Conservation (phyloP, 2,329 filamentous ascomycete genomes). For the Fusarium compactum region DNA sequence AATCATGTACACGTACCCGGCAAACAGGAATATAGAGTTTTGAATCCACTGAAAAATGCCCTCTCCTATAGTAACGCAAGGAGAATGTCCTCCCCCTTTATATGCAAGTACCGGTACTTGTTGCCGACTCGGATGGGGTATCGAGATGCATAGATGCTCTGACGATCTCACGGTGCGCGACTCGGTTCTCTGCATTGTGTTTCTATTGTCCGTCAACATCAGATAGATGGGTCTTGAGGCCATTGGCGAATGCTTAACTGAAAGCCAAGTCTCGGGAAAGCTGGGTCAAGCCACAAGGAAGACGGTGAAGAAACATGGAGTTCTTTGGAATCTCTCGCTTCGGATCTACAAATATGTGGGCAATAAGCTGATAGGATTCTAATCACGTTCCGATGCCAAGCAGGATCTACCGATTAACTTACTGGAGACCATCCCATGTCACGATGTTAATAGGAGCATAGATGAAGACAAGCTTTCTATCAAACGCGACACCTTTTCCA, state of each 20-base stretch:
- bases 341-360: constrained; percentile 31
- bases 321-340: constrained; percentile 1
- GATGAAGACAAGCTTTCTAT: constrained; percentile 1
- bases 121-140: neutral
- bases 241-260: constrained; percentile 30
- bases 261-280: constrained; percentile 38
- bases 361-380: constrained; percentile 11
- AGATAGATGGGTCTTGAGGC: constrained; percentile 14
- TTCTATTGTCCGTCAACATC: neutral
- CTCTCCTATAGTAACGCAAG: constrained; percentile 4
- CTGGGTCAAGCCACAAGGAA: constrained; percentile 4
- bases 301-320: constrained; percentile 1
- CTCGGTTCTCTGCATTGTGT: constrained; percentile 8
- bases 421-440: constrained; percentile 9
- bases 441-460: neutral
- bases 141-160: neutral
- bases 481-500: neutral
- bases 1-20: neutral
- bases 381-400: constrained; percentile 28
- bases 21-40: constrained; percentile 6
- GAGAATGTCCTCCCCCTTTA: constrained; percentile 17
- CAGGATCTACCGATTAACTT: constrained; percentile 24
- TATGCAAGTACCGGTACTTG: constrained; percentile 29
- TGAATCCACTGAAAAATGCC: constrained; percentile 2
- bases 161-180: constrained; percentile 9